Base-by-base conservation (phyloP, 2,329 filamentous ascomycete genomes). In the Epichloe bromicola region DNA sequence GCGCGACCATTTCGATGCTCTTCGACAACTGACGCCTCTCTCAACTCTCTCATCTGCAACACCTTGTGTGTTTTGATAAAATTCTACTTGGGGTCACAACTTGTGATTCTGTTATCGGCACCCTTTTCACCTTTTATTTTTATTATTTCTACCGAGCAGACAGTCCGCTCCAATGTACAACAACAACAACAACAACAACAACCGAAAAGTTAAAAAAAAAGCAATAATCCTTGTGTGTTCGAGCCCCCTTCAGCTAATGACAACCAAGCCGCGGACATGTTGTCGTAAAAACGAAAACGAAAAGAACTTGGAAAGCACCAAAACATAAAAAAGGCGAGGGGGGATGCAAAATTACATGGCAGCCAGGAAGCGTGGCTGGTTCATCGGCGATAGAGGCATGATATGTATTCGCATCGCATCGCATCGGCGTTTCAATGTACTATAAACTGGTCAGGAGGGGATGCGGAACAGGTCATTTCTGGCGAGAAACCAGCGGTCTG, bases 361-460 rank as follows among this genome's bases (percentile, higher is more conserved):
- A 20, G 40, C 33, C 34, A 48, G 20, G 17, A 40, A 40, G 41
- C 30, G 38, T 43, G 51, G 39, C 20, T 30, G 46, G 33, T 38
- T 40, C 34, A 55, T 57, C 56, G 44, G 26, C 23, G 37, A 45
- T 37, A 37, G 51, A 52, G 36, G 41, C 17, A 33, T 20, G 26
- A 49, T 14, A 58, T 60, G 55, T 49, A 51, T 55, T 56, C 60
- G 62, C 63, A 30, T 30, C 23, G 23, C 23, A 65, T 65, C 57
- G 58, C 59, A 59, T 54, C 57, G 63, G 63, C 62, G 63, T 65
- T 65, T 37, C 53, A 51, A 58, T 65, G 62, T 63, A 64, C 59
- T 59, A 62, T 63, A 65, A 55, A 60, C 17, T 48, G 43, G 43
- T 4, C 7, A 20, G 51, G 52, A 51, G 50, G 51, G 46, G 53